Evolutionary conservation across 2,329 filamentous ascomycete genomes (phyloP).

Genomic region (Neopestalotiopsis sp.): DNA sequence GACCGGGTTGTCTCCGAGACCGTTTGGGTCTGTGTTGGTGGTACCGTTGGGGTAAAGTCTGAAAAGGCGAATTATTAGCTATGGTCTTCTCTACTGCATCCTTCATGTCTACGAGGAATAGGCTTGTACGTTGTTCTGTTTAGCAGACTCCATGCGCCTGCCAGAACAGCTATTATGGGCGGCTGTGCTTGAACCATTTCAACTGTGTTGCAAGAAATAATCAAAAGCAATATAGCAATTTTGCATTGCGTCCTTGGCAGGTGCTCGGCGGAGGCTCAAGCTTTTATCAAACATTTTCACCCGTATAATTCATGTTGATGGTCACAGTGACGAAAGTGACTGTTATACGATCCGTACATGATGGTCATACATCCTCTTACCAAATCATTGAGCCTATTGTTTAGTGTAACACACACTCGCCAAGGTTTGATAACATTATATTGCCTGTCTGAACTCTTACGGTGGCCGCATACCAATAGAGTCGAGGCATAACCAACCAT

Average conservation of each 20-base stretch:
- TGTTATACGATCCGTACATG: too few species aligned
- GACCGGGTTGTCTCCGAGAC: conserved; percentile 8
- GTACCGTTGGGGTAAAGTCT: background rate
- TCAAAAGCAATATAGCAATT: too few species aligned
- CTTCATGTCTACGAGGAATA: background rate
- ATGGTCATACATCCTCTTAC: too few species aligned
- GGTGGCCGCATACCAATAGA: background rate
- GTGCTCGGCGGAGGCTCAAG: too few species aligned
- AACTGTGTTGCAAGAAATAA: too few species aligned
- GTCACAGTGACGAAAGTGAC: too few species aligned
- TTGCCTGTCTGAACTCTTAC: background rate
- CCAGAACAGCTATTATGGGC: background rate
- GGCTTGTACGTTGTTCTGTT: background rate
- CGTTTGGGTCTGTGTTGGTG: background rate
- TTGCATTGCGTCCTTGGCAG: background rate
- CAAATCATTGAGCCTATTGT: too few species aligned
- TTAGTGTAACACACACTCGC: too few species aligned
- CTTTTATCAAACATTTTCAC: too few species aligned
- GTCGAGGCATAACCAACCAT: background rate
- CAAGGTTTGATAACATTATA: background rate
- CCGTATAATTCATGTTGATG: too few species aligned
- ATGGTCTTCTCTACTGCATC: background rate
- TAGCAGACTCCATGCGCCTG: background rate
- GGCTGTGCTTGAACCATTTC: background rate
- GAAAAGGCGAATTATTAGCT: background rate